Evolutionary conservation across 495 filamentous ascomycete genomes (phyloP), one percentile per base, ranked within the genome.

Genomic region (Penicillium ucsense): DNA sequence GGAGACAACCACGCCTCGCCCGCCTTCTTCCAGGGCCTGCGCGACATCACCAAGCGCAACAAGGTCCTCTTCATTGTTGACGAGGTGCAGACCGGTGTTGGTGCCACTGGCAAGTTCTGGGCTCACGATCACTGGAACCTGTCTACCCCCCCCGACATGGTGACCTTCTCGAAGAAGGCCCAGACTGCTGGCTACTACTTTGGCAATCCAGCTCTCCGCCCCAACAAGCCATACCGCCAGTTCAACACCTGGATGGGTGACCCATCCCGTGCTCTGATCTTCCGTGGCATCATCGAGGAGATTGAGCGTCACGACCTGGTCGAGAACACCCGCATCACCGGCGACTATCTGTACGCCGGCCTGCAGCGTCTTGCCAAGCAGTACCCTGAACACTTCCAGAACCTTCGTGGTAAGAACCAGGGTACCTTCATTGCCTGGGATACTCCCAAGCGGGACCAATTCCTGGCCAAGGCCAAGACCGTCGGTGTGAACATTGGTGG

Each of bases 241-340:
- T 98, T 97, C 74, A 98, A 98, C 72, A 98, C 94, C 49, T 98
- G 92, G 92, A 96, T 98, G 90, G 92, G 92, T 63, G 92, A 98
- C 71, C 92, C 92, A 31, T 82, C 86, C 7, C 82, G 88, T 41
- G 89, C 88, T 6, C 72, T 97, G 49, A 77, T 97, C 49, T 98
- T 96, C 82, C 80, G 85, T 47, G 88, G 85, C 54, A 96, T 98
- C 67, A 81, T 95, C 61, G 66, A 86, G 36, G 90, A 97, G 71
- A 86, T 98, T 43, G 81, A 94, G 70, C 74, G 81, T 37, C 72
- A 88, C 11, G 76, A 83, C 47, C 76, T 98, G 8, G 89, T 98
- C 31, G 68, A 77, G 60, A 79, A 94, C 64, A 95, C 92, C 42
- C 84, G 85, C 8, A 57, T 67, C 32, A 88, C 88, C 20, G 92